A percentile compares a stretch with the other conserved stretches of the same genome.
Evolutionary conservation across 2,329 filamentous ascomycete genomes (phyloP).

Genomic region (Stagonosporopsis rhizophila): DNA sequence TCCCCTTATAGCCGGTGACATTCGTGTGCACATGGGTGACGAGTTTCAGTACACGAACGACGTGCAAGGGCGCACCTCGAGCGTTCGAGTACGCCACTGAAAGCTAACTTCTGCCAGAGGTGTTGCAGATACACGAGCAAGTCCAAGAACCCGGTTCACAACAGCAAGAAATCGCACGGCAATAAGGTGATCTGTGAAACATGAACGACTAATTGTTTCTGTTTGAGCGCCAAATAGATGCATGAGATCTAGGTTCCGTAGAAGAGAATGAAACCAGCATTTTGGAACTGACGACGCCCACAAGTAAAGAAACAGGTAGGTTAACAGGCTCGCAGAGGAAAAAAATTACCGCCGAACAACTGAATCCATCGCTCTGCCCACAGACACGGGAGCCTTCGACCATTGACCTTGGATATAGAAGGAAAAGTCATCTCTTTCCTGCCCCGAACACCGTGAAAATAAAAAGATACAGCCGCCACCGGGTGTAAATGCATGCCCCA

Average conservation of each 20-base stretch:
- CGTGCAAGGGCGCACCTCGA: slow-evolving; percentile 13
- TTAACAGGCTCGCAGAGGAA: slow-evolving; percentile 13
- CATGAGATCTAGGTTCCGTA: slow-evolving; percentile 16
- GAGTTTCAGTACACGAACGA: slow-evolving; percentile 18
- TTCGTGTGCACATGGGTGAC: slow-evolving; percentile 15
- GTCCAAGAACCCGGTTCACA: background rate
- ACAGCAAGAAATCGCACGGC: background rate
- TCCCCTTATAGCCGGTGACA: slow-evolving; percentile 9
- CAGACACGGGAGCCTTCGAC: background rate
- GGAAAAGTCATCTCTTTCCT: slow-evolving; percentile 24
- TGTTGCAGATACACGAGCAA: slow-evolving; percentile 2
- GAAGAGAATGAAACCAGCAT: slow-evolving; percentile 8
- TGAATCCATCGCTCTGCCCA: slow-evolving; percentile 9
- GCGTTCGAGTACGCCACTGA: background rate
- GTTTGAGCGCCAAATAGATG: slow-evolving; percentile 19
- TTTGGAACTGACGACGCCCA: slow-evolving; percentile 11
- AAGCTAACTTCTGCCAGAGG: background rate
- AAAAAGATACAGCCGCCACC: slow-evolving; percentile 50
- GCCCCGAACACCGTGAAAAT: slow-evolving; percentile 40
- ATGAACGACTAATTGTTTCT: slow-evolving; percentile 19
- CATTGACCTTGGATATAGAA: slow-evolving; percentile 19
- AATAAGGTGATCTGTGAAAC: background rate
- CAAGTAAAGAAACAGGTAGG: slow-evolving; percentile 8
- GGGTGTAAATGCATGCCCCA: slow-evolving; percentile 48
- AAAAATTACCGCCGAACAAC: slow-evolving; percentile 13